Percentiles rank a stretch among this genome's conserved stretches.
These are phyloP conservation scores for Leucocoprinus sp. DNA, from an alignment of 768 basidiomycete genomes.

Conservation along the genomic window DNA sequence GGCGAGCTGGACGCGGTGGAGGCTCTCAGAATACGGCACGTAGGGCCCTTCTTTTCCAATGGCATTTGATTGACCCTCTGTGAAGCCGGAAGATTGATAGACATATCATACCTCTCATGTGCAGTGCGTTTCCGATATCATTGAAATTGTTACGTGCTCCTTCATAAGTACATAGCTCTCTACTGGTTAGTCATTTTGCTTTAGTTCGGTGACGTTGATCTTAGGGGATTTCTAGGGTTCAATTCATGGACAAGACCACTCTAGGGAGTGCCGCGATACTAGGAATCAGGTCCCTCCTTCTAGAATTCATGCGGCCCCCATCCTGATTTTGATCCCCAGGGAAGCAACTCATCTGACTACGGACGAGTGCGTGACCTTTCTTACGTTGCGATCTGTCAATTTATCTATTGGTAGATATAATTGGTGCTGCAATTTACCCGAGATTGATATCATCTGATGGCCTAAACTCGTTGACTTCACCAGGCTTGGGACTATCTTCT, in stretches of 20 bases:
- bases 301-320: background rate
- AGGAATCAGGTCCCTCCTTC: slow-evolving; percentile 47
- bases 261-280: slow-evolving; percentile 61
- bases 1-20: slow-evolving; percentile 43
- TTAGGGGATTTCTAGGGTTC: slow-evolving; percentile 37
- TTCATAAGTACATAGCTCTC: slow-evolving; percentile 28
- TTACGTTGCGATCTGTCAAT: background rate
- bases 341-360: slow-evolving; percentile 53
- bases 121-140: slow-evolving; percentile 36
- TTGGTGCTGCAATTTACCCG: slow-evolving; percentile 31
- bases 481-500: slow-evolving; percentile 73
- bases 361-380: slow-evolving; percentile 40
- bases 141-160: background rate
- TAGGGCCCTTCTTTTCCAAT: background rate
- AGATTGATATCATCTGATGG: too few species aligned
- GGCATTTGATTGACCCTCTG: background rate
- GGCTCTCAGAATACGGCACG: slow-evolving; percentile 42
- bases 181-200: slow-evolving; percentile 35
- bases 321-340: slow-evolving; percentile 23
- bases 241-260: slow-evolving; percentile 74
- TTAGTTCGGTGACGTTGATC: background rate
- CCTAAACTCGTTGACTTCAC: background rate
- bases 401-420: slow-evolving; percentile 42
- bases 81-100: slow-evolving; percentile 53
- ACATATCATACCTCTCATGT: slow-evolving; percentile 66